Evolutionary conservation across 192 early-diverging fungal genomes (phyloP).

Genomic region (Phycomyces blakesleeanus): DNA sequence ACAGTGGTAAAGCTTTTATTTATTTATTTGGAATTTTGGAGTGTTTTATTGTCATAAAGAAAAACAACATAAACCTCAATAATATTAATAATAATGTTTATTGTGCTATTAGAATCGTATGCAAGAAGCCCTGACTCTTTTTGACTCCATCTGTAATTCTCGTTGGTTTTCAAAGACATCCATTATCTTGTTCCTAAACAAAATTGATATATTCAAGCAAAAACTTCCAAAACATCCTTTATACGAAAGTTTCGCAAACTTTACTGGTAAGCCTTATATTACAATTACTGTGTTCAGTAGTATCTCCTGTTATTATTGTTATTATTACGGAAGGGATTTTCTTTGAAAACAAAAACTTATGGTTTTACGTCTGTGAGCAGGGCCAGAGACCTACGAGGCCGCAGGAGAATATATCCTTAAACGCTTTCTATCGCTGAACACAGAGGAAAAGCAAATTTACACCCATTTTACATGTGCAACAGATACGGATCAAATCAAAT

Average conservation of each 20-base stretch:
- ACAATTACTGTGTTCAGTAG: too few species aligned
- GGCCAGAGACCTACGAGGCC: conserved; percentile 58
- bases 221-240: conserved; percentile 85
- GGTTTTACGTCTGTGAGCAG: conserved; percentile 20
- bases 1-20: conserved; percentile 61
- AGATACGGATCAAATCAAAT: conserved; percentile 82
- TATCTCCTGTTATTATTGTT: too few species aligned
- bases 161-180: conserved; percentile 97
- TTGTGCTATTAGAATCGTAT: conserved; percentile 97
- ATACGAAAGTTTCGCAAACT: conserved; percentile 89
- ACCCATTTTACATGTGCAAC: conserved; percentile 88
- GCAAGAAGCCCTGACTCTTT: conserved; percentile 94
- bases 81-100: too few species aligned
- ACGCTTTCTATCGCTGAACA: conserved; percentile 73
- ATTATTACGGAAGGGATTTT: too few species aligned
- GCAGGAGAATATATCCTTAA: conserved; percentile 77
- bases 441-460: conserved; percentile 79
- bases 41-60: not conserved
- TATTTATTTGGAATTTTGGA: too few species aligned
- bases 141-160: conserved; percentile 97
- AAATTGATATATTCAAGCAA: conserved; percentile 95
- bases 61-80: too few species aligned
- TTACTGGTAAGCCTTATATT: conserved; percentile 60
- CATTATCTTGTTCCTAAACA: conserved; percentile 97
- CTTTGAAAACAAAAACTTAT: too few species aligned